Base-by-base conservation (phyloP, 2,329 filamentous ascomycete species). In the Botrytis galanthina region DNA sequence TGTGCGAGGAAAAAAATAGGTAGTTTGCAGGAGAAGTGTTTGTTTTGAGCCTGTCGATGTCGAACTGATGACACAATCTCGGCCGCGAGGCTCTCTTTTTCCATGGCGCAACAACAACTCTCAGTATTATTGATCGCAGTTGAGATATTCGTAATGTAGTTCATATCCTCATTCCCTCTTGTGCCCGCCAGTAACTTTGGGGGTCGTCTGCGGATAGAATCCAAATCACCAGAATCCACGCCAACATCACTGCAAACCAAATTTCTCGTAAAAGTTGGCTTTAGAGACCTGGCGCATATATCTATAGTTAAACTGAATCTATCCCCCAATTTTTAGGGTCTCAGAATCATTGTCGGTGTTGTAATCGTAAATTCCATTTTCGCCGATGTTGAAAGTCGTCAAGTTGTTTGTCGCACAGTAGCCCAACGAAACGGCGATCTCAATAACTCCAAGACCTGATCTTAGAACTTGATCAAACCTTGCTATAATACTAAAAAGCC, bases 251-350 rank as follows among this genome's bases (percentile, higher is more conserved):
- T 42, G 32, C 16, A 57, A 57, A 16, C 18, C 10, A 57, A 42
- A 16, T 22, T 39, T 29, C 18, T 32, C 0, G 12, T 0, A 12
- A 14, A 32, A 26, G 3, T 0, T 29, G 0, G 9, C 16, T 9
- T 42, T 7, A 20, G 37, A 68, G 35, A 26, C 66, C 18, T 42
- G 48, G 48, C 66, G 35, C 66, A 26, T n/a, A 68, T 57, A 42
- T 18, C 16, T 32, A 10, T n/a, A 2, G 4, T 2, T 1, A 3
- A 32, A 3, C 18, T 42, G 2, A 18, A 6, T 39, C 9, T 16
- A 7, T 7, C 2, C 42, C 6, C 48, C 5, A 32, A 57, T 18
- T 68, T 26, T 54, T 10, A 54, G 8, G 4, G 20, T 42, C 48
- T 39, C 5, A 20, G 4, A 14, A 48, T 8, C 10, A 22, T 68